These are phyloP conservation scores for Cladobotryum mycophilum DNA, from an alignment of 2,329 filamentous ascomycete genomes.

Conservation along the genomic window DNA sequence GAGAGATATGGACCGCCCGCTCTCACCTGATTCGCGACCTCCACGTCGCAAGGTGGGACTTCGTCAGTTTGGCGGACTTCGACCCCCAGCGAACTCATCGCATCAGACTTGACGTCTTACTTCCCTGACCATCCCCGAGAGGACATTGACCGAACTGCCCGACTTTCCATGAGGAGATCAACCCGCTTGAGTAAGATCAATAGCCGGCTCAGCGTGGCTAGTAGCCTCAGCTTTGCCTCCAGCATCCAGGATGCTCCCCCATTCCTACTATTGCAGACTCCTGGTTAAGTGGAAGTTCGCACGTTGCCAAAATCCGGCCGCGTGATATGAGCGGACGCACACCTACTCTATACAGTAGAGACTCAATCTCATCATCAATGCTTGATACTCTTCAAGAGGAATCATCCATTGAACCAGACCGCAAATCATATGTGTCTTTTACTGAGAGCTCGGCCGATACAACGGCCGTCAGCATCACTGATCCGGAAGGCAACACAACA, in stretches of 20 bases:
- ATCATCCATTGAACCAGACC: slow-evolving; percentile 75
- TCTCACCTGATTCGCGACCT: slow-evolving; percentile 40
- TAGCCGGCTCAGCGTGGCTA: slow-evolving; percentile 87
- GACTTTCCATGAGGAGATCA: slow-evolving; percentile 84
- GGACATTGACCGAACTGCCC: slow-evolving; percentile 91
- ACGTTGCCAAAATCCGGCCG: slow-evolving; percentile 32
- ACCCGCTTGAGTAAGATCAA: slow-evolving; percentile 88
- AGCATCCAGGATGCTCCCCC: slow-evolving; percentile 90
- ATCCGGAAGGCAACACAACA: slow-evolving; percentile 65
- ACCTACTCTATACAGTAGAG: slow-evolving; percentile 53
- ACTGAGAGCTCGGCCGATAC: slow-evolving; percentile 69
- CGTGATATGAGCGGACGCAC: slow-evolving; percentile 43
- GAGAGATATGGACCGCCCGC: slow-evolving; percentile 51
- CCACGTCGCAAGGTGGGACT: slow-evolving; percentile 50
- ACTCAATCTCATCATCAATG: slow-evolving; percentile 83
- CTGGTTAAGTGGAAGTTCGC: slow-evolving; percentile 60
- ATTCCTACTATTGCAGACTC: slow-evolving; percentile 93
- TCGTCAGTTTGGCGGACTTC: slow-evolving; percentile 81
- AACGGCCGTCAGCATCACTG: slow-evolving; percentile 64
- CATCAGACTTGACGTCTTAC: slow-evolving; percentile 91
- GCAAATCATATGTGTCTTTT: slow-evolving; percentile 93
- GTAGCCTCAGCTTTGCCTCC: slow-evolving; percentile 87
- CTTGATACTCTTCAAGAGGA: slow-evolving; percentile 90
- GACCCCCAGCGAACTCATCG: slow-evolving; percentile 94
- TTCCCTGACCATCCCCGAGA: slow-evolving; percentile 93